phyloP scores from a whole-genome alignment of 768 basidiomycete genomes.

The Kwoniella pini region DNA sequence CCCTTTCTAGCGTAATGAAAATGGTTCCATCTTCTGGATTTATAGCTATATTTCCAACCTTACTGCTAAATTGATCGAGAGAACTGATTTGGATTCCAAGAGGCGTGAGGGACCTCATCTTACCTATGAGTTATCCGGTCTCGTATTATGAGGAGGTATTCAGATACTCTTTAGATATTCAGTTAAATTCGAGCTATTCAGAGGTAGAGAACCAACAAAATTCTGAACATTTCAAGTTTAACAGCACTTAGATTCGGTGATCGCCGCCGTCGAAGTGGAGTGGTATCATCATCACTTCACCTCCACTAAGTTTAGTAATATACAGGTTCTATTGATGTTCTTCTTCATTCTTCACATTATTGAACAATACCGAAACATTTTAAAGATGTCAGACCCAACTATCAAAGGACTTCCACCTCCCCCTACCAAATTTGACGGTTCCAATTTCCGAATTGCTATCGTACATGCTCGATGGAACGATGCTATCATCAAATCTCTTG shows the following conservation, averaged over 20 bases:
- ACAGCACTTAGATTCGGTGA: background rate
- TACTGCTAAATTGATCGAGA: conserved; percentile 4
- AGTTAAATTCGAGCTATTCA: too few species aligned
- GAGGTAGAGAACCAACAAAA: background rate
- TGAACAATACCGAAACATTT: background rate
- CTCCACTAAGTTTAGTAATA: background rate
- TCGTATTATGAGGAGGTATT: too few species aligned
- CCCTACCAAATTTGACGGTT: conserved; percentile 71
- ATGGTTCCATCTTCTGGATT: conserved; percentile 53
- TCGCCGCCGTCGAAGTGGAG: conserved; percentile 4
- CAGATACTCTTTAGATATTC: too few species aligned
- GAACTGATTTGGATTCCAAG: conserved; percentile 8
- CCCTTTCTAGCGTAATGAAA: conserved; percentile 64
- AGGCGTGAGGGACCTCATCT: conserved; percentile 27
- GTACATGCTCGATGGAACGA: conserved; percentile 97
- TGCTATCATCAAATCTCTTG: conserved; percentile 76
- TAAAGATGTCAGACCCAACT: conserved; percentile 57
- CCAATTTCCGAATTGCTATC: conserved; percentile 78
- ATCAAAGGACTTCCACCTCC: conserved; percentile 78
- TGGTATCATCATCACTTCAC: background rate
- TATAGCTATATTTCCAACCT: conserved; percentile 28
- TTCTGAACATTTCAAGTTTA: background rate
- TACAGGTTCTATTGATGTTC: background rate
- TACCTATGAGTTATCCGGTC: too few species aligned
- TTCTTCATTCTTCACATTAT: background rate